Evolutionary conservation across 2,329 filamentous ascomycete genomes (phyloP).

Genomic region (Claviceps sp.): DNA sequence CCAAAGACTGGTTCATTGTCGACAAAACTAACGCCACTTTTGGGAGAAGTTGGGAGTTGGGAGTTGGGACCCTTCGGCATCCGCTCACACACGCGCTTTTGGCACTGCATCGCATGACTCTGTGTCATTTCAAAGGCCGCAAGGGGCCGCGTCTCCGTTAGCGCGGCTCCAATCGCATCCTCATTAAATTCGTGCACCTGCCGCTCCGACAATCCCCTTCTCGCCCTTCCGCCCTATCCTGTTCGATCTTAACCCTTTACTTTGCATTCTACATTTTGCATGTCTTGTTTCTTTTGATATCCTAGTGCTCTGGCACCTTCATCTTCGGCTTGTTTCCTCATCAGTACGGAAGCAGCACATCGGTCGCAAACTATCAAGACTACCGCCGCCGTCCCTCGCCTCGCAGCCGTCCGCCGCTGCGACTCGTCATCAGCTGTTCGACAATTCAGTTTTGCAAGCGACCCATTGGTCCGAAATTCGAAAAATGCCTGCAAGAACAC

Average conservation of each 20-base stretch:
- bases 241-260: neutral
- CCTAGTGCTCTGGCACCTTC: neutral
- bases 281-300: neutral
- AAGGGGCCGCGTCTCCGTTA: neutral
- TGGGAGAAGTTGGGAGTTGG: neutral
- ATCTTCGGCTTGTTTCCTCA: neutral
- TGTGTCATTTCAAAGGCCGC: slow-evolving; percentile 1
- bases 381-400: neutral
- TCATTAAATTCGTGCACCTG: slow-evolving; percentile 4
- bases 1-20: neutral
- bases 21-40: no score
- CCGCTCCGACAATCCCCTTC: neutral
- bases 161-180: slow-evolving; percentile 1
- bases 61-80: neutral
- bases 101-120: neutral
- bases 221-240: neutral
- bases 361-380: neutral
- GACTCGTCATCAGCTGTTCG: neutral
- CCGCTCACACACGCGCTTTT: neutral
- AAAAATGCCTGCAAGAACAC: slow-evolving; percentile 62
- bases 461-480: neutral
- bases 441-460: neutral
- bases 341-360: neutral
- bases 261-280: neutral
- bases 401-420: neutral